Evolutionary conservation across 441 rosid species (phyloP).

Genomic region (Syzygium malaccense): DNA sequence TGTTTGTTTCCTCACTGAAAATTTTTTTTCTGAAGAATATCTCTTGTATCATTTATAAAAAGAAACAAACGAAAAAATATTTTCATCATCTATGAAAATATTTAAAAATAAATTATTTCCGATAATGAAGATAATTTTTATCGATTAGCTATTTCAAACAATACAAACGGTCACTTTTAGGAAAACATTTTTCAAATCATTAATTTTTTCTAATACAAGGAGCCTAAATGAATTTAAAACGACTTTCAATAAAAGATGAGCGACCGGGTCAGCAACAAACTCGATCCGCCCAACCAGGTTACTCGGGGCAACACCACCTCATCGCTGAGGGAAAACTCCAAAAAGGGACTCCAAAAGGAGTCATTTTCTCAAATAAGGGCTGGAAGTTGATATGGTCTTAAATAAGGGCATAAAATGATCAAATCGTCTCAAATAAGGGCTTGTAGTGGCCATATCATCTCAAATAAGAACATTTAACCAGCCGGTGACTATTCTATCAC

Average conservation of each 20-base stretch:
- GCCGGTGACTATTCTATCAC: no score
- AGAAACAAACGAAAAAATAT: not conserved
- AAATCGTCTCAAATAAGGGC: no score
- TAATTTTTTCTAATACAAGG: not conserved
- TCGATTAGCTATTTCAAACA: not conserved
- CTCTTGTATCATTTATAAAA: not conserved
- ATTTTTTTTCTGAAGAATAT: fast-evolving
- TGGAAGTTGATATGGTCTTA: fast-evolving
- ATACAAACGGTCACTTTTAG: not conserved
- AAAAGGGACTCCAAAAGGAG: no score
- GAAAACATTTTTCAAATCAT: not conserved
- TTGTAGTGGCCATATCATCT: no score
- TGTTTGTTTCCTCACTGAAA: not conserved
- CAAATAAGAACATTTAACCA: no score
- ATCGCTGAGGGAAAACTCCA: no score
- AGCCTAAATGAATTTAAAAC: not conserved
- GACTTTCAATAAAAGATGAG: not conserved
- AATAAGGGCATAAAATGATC: no score
- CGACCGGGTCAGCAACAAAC: not conserved
- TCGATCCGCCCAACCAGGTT: not conserved
- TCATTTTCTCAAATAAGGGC: no score
- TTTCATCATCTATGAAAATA: not conserved
- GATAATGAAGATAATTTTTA: not conserved
- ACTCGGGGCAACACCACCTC: no score
- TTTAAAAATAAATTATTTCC: not conserved